Evolutionary conservation across 371 early-diverging fungal species (phyloP).

Genomic region (Mortierella sp.): DNA sequence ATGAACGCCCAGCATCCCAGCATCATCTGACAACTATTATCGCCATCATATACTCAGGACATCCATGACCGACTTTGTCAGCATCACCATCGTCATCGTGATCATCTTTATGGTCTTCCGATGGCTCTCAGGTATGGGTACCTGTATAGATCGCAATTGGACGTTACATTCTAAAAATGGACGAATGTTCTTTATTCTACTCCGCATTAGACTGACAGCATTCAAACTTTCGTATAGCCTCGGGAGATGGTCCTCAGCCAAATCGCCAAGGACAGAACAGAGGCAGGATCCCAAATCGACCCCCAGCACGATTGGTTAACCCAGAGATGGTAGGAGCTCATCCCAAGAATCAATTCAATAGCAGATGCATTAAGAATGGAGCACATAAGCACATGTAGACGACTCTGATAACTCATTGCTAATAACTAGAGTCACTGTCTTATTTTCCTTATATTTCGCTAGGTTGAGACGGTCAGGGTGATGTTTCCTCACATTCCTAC

Average conservation of each 20-base stretch:
- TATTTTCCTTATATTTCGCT: neutral
- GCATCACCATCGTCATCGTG: slow-evolving; percentile 79
- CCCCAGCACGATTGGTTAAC: slow-evolving; percentile 66
- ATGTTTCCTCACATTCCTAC: slow-evolving; percentile 92
- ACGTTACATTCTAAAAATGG: neutral
- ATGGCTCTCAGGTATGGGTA: slow-evolving; percentile 77
- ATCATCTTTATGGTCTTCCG: slow-evolving; percentile 79
- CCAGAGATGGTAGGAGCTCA: slow-evolving; percentile 68
- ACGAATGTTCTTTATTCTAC: neutral
- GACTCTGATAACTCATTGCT: neutral
- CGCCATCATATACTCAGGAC: slow-evolving; percentile 3
- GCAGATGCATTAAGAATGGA: neutral
- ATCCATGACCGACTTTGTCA: slow-evolving; percentile 81
- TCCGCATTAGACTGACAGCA: slow-evolving; percentile 1
- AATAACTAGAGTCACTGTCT: neutral
- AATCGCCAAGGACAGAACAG: slow-evolving; percentile 58
- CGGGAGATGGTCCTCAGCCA: slow-evolving; percentile 60
- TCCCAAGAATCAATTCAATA: neutral
- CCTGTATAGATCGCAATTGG: neutral
- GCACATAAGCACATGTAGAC: neutral
- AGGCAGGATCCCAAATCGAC: slow-evolving; percentile 58
- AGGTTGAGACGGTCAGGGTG: slow-evolving; percentile 81
- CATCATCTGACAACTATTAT: neutral
- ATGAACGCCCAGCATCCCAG: neutral
- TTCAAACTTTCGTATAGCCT: slow-evolving; percentile 8